phyloP scores from a whole-genome alignment of 176 grass and related monocot genomes.

The Melocanna baccifera region DNA sequence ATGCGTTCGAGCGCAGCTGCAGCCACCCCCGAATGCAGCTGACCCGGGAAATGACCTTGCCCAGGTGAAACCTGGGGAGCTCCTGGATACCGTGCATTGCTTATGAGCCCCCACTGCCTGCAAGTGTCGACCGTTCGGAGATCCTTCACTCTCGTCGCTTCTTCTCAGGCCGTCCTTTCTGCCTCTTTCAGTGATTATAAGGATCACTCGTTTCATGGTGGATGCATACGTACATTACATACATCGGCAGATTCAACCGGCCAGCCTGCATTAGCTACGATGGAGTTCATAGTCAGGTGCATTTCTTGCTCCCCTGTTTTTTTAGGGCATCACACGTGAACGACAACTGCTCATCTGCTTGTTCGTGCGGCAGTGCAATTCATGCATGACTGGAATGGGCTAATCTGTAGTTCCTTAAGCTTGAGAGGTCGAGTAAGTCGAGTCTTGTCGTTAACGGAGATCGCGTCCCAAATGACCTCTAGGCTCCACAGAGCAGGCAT shows the following conservation, averaged over 20 bases:
- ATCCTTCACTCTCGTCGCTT: slow-evolving; percentile 3
- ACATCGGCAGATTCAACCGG: not conserved
- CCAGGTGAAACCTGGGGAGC: slow-evolving; percentile 28
- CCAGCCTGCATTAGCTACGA: not conserved
- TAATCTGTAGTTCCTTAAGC: not conserved
- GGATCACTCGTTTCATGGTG: slow-evolving; percentile 8
- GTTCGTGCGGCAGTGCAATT: not conserved
- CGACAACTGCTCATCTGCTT: not conserved
- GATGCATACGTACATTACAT: not conserved
- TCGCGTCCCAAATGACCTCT: not conserved
- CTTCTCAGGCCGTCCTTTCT: slow-evolving; percentile 13
- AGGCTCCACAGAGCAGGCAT: not conserved
- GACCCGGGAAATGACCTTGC: slow-evolving; percentile 40
- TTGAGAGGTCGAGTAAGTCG: not conserved
- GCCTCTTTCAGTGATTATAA: not conserved
- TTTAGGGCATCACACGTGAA: not conserved
- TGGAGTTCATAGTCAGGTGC: not conserved
- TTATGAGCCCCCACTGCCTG: not conserved
- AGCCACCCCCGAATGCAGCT: slow-evolving; percentile 31
- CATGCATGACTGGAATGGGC: not conserved
- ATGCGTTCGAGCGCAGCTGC: not conserved
- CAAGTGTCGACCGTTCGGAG: slow-evolving; percentile 15
- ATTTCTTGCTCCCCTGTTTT: not conserved
- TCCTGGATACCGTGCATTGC: not conserved
- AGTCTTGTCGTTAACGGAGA: not conserved